A percentile compares a stretch with the other conserved stretches of the same genome.
These are phyloP conservation scores for Kwoniella heveanensis DNA, from an alignment of 768 basidiomycete genomes.

Conservation along the genomic window DNA sequence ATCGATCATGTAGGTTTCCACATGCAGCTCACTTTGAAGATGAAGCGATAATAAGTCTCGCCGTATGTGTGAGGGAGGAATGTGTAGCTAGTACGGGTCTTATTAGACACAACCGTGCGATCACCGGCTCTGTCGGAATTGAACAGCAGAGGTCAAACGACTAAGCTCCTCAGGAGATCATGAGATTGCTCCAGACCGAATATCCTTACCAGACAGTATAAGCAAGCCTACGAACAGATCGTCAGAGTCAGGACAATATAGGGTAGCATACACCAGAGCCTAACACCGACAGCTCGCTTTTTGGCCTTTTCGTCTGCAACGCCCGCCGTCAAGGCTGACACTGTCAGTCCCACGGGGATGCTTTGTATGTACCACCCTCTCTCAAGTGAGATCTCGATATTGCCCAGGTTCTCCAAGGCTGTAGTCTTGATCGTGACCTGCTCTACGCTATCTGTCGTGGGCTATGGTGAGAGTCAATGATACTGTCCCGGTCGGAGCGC, in stretches of 20 bases:
- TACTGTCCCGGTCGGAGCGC: no score
- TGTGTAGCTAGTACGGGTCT: no score
- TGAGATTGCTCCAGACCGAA: no score
- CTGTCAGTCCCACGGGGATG: neutral
- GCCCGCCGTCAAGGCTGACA: neutral
- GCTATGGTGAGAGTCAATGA: no score
- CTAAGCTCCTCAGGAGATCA: no score
- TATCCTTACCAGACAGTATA: conserved; percentile 23
- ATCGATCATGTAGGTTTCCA: no score
- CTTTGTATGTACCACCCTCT: neutral
- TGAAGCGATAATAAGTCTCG: no score
- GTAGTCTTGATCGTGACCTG: conserved; percentile 1
- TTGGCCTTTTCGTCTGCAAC: conserved; percentile 14
- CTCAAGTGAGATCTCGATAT: conserved; percentile 5
- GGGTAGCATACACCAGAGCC: neutral
- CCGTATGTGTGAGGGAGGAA: no score
- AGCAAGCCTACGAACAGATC: conserved; percentile 11
- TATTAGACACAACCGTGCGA: no score
- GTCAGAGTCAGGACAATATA: no score
- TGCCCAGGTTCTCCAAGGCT: conserved; percentile 3
- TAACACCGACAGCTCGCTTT: conserved; percentile 6
- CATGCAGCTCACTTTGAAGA: no score
- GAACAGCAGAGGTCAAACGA: no score
- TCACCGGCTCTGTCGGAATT: neutral
- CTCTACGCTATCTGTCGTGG: conserved; percentile 3